A percentile compares a stretch with the other conserved stretches of the same genome.
Conservation (phyloP, 148 eudicot species). For the Hydrangea macrophylla region DNA sequence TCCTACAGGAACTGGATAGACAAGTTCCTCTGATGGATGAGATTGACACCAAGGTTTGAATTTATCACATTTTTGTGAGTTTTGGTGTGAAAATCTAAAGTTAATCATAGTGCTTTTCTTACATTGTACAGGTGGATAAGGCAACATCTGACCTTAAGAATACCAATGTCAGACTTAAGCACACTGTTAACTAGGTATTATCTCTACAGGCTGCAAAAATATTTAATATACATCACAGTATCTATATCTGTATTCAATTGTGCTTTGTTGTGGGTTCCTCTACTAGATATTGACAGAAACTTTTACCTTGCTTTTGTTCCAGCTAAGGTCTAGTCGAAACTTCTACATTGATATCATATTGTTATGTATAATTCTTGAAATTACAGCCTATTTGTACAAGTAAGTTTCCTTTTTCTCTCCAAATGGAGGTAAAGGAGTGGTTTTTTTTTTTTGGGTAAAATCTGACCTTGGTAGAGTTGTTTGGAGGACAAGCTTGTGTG, state of each 20-base stretch:
- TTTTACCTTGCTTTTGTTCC: slow-evolving; percentile 26
- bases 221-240: not conserved
- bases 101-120: slow-evolving; percentile 2
- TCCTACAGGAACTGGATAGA: slow-evolving; percentile 79
- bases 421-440: not conserved
- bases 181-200: slow-evolving; percentile 87
- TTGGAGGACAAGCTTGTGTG: not conserved
- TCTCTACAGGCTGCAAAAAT: slow-evolving; percentile 12
- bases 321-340: slow-evolving; percentile 96
- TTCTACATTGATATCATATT: slow-evolving; percentile 91
- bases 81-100: not conserved
- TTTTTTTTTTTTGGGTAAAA: not conserved
- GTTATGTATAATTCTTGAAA: slow-evolving; percentile 87
- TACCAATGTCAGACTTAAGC: slow-evolving; percentile 95
- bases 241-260: not conserved
- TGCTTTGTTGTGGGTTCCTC: not conserved
- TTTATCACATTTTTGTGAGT: slow-evolving; percentile 7
- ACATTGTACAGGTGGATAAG: slow-evolving; percentile 68
- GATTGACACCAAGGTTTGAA: slow-evolving; percentile 84
- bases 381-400: slow-evolving; percentile 97
- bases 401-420: slow-evolving; percentile 33
- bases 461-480: slow-evolving; percentile 4
- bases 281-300: slow-evolving; percentile 6
- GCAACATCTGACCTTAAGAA: slow-evolving; percentile 89
- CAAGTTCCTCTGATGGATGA: slow-evolving; percentile 99